phyloP scores from a whole-genome alignment of 306 rosid genomes.

The Lablab purpureus region DNA sequence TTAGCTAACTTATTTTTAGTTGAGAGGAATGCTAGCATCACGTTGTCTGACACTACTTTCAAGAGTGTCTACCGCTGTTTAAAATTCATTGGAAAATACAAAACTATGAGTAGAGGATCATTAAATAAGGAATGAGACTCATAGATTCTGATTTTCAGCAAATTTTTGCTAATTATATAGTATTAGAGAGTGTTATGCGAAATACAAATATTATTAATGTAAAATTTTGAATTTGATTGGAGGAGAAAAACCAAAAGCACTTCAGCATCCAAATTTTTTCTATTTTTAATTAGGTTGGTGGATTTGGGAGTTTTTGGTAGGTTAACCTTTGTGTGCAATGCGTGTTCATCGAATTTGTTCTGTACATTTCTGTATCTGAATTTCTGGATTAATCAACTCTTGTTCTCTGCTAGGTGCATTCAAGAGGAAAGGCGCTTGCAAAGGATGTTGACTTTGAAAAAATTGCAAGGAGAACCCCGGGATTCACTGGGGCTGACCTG shows the following conservation, averaged over 20 bases:
- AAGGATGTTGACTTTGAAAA: conserved; percentile 98
- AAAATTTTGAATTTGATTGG: background rate
- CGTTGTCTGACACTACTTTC: too few species aligned
- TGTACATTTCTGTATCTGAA: conserved; percentile 3
- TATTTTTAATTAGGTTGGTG: conserved; percentile 5
- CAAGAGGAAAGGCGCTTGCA: conserved; percentile 86
- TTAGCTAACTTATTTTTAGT: too few species aligned
- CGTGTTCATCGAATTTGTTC: background rate
- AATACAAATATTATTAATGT: background rate
- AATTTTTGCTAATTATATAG: background rate
- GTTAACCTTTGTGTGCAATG: background rate
- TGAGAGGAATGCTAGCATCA: too few species aligned
- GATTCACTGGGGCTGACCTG: conserved; percentile 77
- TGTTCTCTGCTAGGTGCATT: conserved; percentile 71
- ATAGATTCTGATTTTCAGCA: background rate
- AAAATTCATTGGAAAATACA: too few species aligned
- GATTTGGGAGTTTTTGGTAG: background rate
- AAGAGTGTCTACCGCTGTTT: too few species aligned
- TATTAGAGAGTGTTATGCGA: background rate
- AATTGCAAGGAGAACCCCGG: conserved; percentile 97
- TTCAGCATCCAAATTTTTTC: background rate
- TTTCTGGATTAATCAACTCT: conserved; percentile 4
- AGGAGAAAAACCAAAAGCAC: background rate
- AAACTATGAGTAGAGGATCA: too few species aligned
- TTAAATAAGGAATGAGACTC: background rate